Percentiles rank a stretch among this genome's conserved stretches.
phyloP scores from a whole-genome alignment of 2,329 filamentous ascomycete species.

The Fonsecaea monophora region DNA sequence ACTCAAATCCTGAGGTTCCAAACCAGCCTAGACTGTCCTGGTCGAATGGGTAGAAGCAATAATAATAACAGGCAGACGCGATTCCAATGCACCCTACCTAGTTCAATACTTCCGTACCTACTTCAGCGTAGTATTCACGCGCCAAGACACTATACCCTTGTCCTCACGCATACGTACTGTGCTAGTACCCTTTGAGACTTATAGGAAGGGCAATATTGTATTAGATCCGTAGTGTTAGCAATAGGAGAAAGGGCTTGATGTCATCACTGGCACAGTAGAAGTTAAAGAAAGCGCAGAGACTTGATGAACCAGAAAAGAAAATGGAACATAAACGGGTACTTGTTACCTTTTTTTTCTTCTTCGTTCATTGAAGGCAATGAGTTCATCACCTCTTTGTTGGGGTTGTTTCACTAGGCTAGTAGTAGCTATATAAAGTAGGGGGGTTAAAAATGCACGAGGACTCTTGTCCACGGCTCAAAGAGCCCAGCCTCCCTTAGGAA shows the following conservation, averaged over 20 bases:
- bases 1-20: too few species aligned
- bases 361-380: background rate
- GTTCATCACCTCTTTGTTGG: background rate
- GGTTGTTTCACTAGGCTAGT: background rate
- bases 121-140: background rate
- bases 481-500: slow-evolving; percentile 16
- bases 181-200: background rate
- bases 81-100: too few species aligned
- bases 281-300: too few species aligned
- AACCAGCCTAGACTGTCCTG: too few species aligned
- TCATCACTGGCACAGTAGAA: too few species aligned
- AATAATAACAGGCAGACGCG: too few species aligned
- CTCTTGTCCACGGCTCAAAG: slow-evolving; percentile 27
- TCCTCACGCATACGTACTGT: background rate
- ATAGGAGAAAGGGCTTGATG: too few species aligned
- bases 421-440: slow-evolving; percentile 10
- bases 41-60: too few species aligned
- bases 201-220: too few species aligned
- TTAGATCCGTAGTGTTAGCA: too few species aligned
- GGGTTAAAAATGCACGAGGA: slow-evolving; percentile 15
- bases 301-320: background rate
- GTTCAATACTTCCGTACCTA: too few species aligned
- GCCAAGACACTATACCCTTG: background rate
- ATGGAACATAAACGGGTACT: background rate
- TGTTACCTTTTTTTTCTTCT: background rate